phyloP scores from a whole-genome alignment of 192 early-diverging fungal species.

The Globomyces pollinis-pini region DNA sequence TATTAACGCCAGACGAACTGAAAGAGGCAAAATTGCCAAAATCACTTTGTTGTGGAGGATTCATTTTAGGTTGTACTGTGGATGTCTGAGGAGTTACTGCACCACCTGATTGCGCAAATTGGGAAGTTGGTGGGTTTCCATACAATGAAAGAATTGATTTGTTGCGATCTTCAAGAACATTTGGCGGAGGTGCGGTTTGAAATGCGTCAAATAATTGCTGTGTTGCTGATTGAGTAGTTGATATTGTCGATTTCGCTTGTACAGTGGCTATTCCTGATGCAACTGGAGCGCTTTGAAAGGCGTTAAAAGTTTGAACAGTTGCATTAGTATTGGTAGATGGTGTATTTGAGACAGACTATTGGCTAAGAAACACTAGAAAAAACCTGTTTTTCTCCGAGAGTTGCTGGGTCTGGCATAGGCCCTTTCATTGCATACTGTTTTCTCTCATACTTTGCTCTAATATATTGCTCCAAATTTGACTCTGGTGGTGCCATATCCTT shows the following conservation, averaged over 20 bases:
- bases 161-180: slow-evolving; percentile 21
- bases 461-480: slow-evolving; percentile 63
- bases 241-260: background rate
- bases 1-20: too few relatives aligned
- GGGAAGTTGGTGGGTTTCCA: slow-evolving; percentile 5
- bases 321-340: background rate
- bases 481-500: slow-evolving; percentile 47
- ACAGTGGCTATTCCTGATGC: slow-evolving; percentile 8
- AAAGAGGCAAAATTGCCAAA: slow-evolving; percentile 13
- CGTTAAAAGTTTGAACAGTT: background rate
- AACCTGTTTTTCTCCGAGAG: slow-evolving; percentile 29
- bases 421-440: slow-evolving; percentile 69
- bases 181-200: slow-evolving; percentile 12
- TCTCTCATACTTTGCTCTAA: slow-evolving; percentile 71
- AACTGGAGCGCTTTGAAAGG: background rate
- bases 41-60: background rate
- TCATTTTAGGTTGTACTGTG: too few relatives aligned
- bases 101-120: slow-evolving; percentile 5
- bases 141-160: slow-evolving; percentile 36
- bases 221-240: slow-evolving; percentile 15
- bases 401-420: slow-evolving; percentile 65
- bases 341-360: background rate
- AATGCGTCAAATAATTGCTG: slow-evolving; percentile 35
- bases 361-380: slow-evolving; percentile 2
- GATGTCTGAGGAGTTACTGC: too few relatives aligned